Base-by-base conservation (phyloP, 78 protist species). In the Emiliania huxleyi region DNA sequence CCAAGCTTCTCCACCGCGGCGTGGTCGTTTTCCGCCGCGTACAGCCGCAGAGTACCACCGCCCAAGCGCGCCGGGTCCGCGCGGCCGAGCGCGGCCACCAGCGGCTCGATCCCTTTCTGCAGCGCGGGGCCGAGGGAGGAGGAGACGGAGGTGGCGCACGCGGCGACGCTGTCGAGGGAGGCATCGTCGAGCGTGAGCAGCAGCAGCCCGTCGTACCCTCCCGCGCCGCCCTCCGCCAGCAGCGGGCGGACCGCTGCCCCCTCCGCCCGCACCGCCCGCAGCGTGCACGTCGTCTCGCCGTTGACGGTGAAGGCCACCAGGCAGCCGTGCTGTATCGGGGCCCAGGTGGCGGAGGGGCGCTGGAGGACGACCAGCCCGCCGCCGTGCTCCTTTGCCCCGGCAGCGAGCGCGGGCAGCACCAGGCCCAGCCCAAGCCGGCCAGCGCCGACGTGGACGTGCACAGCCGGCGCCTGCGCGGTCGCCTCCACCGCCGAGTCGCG, bases 371-470 rank as follows among this genome's bases (percentile, higher is more conserved):
- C 62, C 8, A 52, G 8, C 62, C 29, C 15, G 62, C 62, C 62
- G 15, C 62, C 62, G 62, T 52, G 8, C 29, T 8, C 62, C 62
- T 52, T 52, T 8, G 62, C 62, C 29, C 62, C 62, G 29, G 15
- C 29, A 19, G 62, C 62, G 62, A 52, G 62, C 35, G 90, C 90
- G 35, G 35, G 35, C 21, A 85, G 55, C 45, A 85, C 55, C 33
- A 85, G 90, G 8, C 90, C 90, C 22, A 85, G 90, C 29, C 90
- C 90, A 44, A 85, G 90, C 18, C 44, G 37, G 8, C 90, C 90
- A 11, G 90, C 90, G 69, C 90, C 90, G 15, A 85, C 12, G 90
- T 85, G 90, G 19, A 85, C 38, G 44, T 85, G 90, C 49, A 77
- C 62, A 19, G 62, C 29, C 29, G 8, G 15, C 62, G 8, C 62